Base-by-base conservation (phyloP, 176 grass and related monocot genomes). In the Dactylis glomerata region DNA sequence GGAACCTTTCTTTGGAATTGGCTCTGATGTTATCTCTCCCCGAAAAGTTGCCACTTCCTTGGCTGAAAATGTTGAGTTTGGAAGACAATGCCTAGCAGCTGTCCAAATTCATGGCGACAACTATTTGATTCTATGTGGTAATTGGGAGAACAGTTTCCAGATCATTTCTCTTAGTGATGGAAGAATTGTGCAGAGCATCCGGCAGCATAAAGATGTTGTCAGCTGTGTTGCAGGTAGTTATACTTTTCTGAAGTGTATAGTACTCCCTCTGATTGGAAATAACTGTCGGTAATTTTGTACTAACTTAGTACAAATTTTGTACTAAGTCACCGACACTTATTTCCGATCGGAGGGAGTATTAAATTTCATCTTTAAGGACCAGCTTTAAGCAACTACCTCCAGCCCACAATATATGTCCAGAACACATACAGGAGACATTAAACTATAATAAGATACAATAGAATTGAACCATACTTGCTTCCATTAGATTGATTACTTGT, bases 121-220 rank as follows among this genome's bases (percentile, higher is more conserved):
- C 85, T 98, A 98, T 86, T 92, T 98, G 72, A 90, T 98, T 88
- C 87, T 88, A 36, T 92, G 96, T 73, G 96, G 96, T 46, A 98
- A 98, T 82, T 98, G 96, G 96, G 96, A 98, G 82, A 98, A 98
- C 66, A 98, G 96, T 82, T 98, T 98, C 82, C 96, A 98, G 81
- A 85, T 98, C 50, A 94, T 98, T 86, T 98, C 93, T 31, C 77
- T 94, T 70, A 90, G 82, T 84, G 96, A 98, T 88, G 96, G 91
- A 57, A 95, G 79, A 90, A 98, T 95, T 83, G 91, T 98, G 82
- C 96, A 98, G 89, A 95, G 87, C 86, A 89, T 98, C 61, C 84
- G 93, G 40, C 96, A 95, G 50, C 96, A 98, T 87, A 98, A 95
- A 87, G 96, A 98, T 89, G 96, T 98, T 57, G 96, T 98, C 66